A percentile compares a stretch with the other conserved stretches of the same genome.
phyloP scores from a whole-genome alignment of 2,329 filamentous ascomycete species.

The Talaromyces sp. region DNA sequence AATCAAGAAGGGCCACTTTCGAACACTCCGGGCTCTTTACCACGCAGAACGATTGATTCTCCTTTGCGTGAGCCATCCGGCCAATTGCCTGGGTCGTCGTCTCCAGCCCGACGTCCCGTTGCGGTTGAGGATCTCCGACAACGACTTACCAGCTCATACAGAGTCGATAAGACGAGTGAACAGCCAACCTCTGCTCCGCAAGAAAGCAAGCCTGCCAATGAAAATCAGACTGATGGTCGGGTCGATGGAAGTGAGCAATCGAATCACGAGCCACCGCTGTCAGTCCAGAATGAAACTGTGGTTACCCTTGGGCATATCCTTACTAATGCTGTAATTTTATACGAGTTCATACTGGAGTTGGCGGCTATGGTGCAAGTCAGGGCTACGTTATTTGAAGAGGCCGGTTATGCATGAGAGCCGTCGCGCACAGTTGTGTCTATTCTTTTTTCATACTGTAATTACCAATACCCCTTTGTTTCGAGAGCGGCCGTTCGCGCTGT shows the following conservation, averaged over 20 bases:
- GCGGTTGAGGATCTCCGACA: constrained; percentile 29
- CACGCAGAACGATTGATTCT: constrained; percentile 25
- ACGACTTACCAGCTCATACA: constrained; percentile 37
- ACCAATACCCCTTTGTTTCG: constrained; percentile 4
- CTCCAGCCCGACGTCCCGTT: constrained; percentile 10
- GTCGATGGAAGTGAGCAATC: constrained; percentile 27
- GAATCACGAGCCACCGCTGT: constrained; percentile 33
- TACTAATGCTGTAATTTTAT: constrained; percentile 75
- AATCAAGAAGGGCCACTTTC: constrained; percentile 13
- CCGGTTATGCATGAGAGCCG: constrained; percentile 54
- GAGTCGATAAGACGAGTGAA: constrained; percentile 19
- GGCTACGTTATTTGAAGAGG: constrained; percentile 73
- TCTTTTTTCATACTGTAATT: background rate
- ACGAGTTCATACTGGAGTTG: constrained; percentile 76
- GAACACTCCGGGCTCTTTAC: constrained; percentile 20
- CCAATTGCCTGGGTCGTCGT: constrained; percentile 18
- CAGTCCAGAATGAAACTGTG: constrained; percentile 23
- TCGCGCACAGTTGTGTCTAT: background rate
- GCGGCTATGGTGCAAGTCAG: constrained; percentile 72
- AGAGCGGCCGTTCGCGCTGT: background rate
- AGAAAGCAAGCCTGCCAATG: constrained; percentile 6
- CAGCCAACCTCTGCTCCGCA: constrained; percentile 2
- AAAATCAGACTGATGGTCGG: background rate
- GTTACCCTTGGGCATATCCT: constrained; percentile 74
- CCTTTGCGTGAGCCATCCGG: constrained; percentile 28